phyloP scores from a whole-genome alignment of 805 yeast genomes.

The Millerozyma miso region DNA sequence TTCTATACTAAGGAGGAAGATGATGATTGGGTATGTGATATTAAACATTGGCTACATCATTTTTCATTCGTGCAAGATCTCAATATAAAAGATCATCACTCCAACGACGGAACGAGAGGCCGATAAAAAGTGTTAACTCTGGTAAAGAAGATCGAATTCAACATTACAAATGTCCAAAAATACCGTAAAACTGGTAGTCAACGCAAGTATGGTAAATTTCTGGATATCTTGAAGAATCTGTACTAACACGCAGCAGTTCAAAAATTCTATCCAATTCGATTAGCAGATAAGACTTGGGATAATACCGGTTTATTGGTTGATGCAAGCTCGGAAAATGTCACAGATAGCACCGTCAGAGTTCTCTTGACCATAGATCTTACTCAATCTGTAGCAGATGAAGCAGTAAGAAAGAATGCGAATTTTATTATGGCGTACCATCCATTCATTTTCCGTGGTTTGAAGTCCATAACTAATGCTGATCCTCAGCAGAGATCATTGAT shows the following conservation, averaged over 20 bases:
- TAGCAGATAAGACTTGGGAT: conserved; percentile 92
- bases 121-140: background rate
- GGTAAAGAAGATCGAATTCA: background rate
- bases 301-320: conserved; percentile 90
- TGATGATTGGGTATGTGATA: too few relatives aligned
- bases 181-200: conserved; percentile 39
- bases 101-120: background rate
- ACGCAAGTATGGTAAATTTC: conserved; percentile 32
- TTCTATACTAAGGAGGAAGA: too few relatives aligned
- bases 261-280: conserved; percentile 69
- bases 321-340: conserved; percentile 35
- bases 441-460: conserved; percentile 85
- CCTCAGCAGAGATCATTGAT: conserved; percentile 81
- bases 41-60: too few relatives aligned
- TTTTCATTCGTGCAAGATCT: background rate
- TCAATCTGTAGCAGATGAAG: conserved; percentile 78
- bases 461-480: conserved; percentile 55
- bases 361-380: conserved; percentile 85
- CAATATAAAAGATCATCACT: background rate
- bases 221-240: background rate
- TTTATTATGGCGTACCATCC: conserved; percentile 87
- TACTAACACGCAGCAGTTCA: conserved; percentile 45
- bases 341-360: conserved; percentile 24
- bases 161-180: conserved; percentile 32
- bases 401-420: conserved; percentile 50